phyloP scores from a whole-genome alignment of 164 flowering plant genomes.

The grape (Vitis vinifera) region DNA sequence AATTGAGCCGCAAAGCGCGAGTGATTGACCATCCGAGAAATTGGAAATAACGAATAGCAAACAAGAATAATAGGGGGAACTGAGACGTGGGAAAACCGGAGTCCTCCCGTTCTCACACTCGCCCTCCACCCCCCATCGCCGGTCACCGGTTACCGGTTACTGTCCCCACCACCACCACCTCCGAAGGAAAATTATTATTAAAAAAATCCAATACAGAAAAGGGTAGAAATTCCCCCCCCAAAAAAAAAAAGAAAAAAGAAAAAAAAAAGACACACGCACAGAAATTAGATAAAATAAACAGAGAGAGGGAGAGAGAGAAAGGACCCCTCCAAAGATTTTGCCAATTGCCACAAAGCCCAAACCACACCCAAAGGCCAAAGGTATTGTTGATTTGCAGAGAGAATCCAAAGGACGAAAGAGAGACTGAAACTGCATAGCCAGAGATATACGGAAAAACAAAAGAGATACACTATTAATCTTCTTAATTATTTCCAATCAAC shows the following conservation, averaged over 20 bases:
- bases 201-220: too few relatives aligned
- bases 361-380: slow-evolving; percentile 22
- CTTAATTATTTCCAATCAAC: slow-evolving; percentile 25
- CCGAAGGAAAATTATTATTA: background rate
- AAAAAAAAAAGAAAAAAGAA: background rate
- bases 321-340: slow-evolving; percentile 18
- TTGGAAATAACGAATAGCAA: background rate
- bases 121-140: slow-evolving; percentile 21
- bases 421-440: slow-evolving; percentile 14
- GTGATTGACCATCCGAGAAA: slow-evolving; percentile 4
- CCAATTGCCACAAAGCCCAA: slow-evolving; percentile 11
- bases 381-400: slow-evolving; percentile 39
- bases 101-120: slow-evolving; percentile 5
- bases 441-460: slow-evolving; percentile 17
- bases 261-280: background rate
- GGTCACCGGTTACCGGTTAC: slow-evolving; percentile 18
- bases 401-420: slow-evolving; percentile 18
- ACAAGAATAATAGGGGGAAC: too few relatives aligned
- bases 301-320: slow-evolving; percentile 19
- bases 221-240: background rate
- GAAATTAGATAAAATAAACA: background rate
- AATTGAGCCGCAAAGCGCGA: background rate
- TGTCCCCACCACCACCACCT: slow-evolving; percentile 4
- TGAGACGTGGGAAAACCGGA: slow-evolving; percentile 8
- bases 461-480: background rate